A percentile compares a stretch with the other conserved stretches of the same genome.
Conservation (phyloP, 2,329 filamentous ascomycete genomes). For the Penicillium sp. region DNA sequence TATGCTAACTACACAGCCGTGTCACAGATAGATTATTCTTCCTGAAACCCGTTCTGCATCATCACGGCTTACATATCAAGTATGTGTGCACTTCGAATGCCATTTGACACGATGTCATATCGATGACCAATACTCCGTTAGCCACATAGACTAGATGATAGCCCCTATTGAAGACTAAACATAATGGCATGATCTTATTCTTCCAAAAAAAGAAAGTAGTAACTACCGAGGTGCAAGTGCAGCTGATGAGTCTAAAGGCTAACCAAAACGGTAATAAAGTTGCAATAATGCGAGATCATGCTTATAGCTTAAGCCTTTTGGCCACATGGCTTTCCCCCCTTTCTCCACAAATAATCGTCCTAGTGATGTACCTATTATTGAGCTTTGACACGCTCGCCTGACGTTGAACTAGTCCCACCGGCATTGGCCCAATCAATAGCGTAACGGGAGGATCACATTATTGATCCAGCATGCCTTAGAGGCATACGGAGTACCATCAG, state of each 20-base stretch:
- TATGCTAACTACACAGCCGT: not conserved
- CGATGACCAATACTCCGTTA: not conserved
- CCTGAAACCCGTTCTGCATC: not conserved
- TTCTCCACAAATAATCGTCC: not conserved
- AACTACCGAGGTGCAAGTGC: not conserved
- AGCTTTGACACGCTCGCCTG: conserved; percentile 3
- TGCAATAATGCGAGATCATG: not conserved
- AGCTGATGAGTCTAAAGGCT: not conserved
- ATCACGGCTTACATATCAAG: not conserved
- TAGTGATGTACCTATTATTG: not conserved
- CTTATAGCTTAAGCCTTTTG: not conserved
- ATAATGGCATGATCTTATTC: not conserved
- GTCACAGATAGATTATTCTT: not conserved
- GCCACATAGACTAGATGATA: not conserved
- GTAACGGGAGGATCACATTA: conserved; percentile 2
- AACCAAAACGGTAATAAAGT: not conserved
- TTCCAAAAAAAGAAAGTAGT: not conserved
- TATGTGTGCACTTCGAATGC: not conserved
- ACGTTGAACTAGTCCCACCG: not conserved
- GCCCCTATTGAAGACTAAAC: not conserved
- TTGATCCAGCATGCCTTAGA: not conserved
- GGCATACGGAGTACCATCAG: not conserved
- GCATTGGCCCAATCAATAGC: conserved; percentile 1
- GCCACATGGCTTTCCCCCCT: not conserved
- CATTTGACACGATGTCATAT: not conserved